These are phyloP conservation scores for Dactylorhiza incarnata DNA, from an alignment of 106 monocot genomes.

Conservation along the genomic window DNA sequence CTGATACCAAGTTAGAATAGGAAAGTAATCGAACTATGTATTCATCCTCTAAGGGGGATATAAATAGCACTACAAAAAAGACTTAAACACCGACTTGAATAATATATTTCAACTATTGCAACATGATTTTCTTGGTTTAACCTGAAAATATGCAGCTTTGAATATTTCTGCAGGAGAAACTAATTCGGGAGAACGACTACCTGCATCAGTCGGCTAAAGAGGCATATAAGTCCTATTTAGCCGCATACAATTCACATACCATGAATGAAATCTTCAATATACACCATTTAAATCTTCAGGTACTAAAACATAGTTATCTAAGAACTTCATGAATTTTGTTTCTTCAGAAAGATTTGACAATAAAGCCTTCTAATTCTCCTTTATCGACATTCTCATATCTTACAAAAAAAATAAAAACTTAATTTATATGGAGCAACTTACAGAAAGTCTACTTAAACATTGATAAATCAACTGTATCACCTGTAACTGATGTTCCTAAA, in stretches of 20 bases:
- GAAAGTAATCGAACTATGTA: too few relatives aligned
- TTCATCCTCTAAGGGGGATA: too few relatives aligned
- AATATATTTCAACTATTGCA: too few relatives aligned
- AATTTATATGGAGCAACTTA: too few relatives aligned
- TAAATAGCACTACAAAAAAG: too few relatives aligned
- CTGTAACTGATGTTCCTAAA: too few relatives aligned
- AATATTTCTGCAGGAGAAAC: slow-evolving; percentile 4
- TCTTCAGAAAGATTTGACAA: background rate
- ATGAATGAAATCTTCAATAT: slow-evolving; percentile 83
- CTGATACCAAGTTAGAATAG: too few relatives aligned
- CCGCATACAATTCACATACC: slow-evolving; percentile 79
- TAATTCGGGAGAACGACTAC: slow-evolving; percentile 72
- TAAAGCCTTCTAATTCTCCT: background rate
- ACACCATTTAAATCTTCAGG: slow-evolving; percentile 77
- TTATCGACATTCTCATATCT: background rate
- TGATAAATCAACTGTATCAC: too few relatives aligned
- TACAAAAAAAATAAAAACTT: too few relatives aligned
- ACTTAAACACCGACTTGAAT: too few relatives aligned
- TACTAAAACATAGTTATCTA: slow-evolving; percentile 9
- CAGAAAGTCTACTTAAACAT: too few relatives aligned
- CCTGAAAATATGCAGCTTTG: slow-evolving; percentile 2
- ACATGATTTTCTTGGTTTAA: background rate
- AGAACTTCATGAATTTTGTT: too few relatives aligned
- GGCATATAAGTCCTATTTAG: slow-evolving; percentile 75
- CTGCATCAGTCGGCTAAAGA: slow-evolving; percentile 81